These are phyloP conservation scores for Aureobasidium sp. DNA, from an alignment of 2,329 filamentous ascomycete genomes.

Conservation along the genomic window DNA sequence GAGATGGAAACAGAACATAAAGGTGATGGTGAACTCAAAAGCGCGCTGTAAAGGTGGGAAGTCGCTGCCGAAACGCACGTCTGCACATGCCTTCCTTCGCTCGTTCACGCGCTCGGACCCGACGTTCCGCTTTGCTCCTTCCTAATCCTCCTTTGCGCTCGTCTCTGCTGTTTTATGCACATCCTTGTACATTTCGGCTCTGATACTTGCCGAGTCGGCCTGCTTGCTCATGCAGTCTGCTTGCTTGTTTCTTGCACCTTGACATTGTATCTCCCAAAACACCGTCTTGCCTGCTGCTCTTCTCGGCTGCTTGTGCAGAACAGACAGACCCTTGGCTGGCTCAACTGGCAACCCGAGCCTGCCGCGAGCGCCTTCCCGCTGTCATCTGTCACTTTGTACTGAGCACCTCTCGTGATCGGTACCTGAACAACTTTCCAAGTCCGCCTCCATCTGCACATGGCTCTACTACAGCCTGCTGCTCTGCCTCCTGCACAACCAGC, in stretches of 20 bases:
- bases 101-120: neutral
- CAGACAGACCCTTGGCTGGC: slow-evolving; percentile 1
- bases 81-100: slow-evolving; percentile 1
- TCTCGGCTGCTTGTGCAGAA: neutral
- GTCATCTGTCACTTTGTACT: slow-evolving; percentile 11
- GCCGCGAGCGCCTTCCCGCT: slow-evolving; percentile 1
- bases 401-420: slow-evolving; percentile 3
- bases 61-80: slow-evolving; percentile 4
- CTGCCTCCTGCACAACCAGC: slow-evolving; percentile 46
- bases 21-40: slow-evolving; percentile 8
- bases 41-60: slow-evolving; percentile 2
- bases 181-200: neutral
- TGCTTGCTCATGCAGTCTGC: neutral
- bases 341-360: slow-evolving; percentile 4
- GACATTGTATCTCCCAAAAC: neutral
- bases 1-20: neutral
- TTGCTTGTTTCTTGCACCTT: neutral
- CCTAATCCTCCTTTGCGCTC: neutral
- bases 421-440: neutral
- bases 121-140: neutral
- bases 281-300: neutral
- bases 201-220: neutral
- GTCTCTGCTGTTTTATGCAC: neutral
- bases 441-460: neutral
- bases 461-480: neutral